Conservation (phyloP, 164 flowering plant species). For the Malania oleifera region DNA sequence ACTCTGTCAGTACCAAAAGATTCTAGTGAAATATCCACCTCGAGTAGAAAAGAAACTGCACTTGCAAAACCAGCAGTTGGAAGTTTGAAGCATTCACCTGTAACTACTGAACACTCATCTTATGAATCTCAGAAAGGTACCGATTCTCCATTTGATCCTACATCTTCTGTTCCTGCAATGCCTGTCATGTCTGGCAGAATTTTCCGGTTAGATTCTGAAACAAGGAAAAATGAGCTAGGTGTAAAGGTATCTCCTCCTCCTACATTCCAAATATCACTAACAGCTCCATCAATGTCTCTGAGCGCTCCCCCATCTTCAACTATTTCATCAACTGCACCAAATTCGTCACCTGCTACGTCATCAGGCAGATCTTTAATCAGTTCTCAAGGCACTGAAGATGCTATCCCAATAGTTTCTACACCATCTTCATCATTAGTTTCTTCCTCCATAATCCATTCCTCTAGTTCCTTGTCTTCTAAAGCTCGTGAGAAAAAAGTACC, state of each 20-base stretch:
- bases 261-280: slow-evolving; percentile 13
- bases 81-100: slow-evolving; percentile 20
- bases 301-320: slow-evolving; percentile 7
- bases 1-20: slow-evolving; percentile 12
- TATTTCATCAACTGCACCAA: slow-evolving; percentile 13
- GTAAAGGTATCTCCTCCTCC: slow-evolving; percentile 20
- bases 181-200: slow-evolving; percentile 15
- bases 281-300: slow-evolving; percentile 11
- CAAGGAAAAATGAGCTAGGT: slow-evolving; percentile 25
- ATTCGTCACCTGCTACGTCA: slow-evolving; percentile 16
- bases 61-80: slow-evolving; percentile 17
- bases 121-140: slow-evolving; percentile 14
- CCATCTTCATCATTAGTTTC: slow-evolving; percentile 8
- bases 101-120: slow-evolving; percentile 9
- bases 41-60: slow-evolving; percentile 11
- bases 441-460: slow-evolving; percentile 7
- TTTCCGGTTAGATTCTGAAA: slow-evolving; percentile 11
- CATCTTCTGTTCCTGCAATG: slow-evolving; percentile 16
- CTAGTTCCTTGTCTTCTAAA: slow-evolving; percentile 21
- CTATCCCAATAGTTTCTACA: slow-evolving; percentile 14
- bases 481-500: slow-evolving; percentile 13
- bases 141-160: slow-evolving; percentile 10
- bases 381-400: slow-evolving; percentile 19
- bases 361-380: slow-evolving; percentile 9
- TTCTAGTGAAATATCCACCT: slow-evolving; percentile 17